A percentile compares a stretch with the other conserved stretches of the same genome.
Evolutionary conservation across 1,139 yeast genomes (phyloP).

Genomic region (Chernovozyma sophiae-reginae): DNA sequence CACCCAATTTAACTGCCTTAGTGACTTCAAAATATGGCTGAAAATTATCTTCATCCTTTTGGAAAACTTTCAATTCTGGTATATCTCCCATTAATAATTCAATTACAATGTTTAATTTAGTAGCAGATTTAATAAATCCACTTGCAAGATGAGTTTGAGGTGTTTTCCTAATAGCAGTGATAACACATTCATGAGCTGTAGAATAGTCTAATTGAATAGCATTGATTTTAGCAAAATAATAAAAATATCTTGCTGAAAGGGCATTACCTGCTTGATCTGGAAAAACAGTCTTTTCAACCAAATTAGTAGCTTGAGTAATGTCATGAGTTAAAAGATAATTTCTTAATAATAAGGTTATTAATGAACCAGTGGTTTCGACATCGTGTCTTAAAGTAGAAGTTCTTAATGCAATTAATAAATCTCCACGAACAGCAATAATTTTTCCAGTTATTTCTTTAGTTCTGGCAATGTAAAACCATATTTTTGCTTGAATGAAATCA

Average conservation of each 20-base stretch:
- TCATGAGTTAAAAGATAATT: conserved; percentile 77
- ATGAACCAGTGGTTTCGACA: conserved; percentile 82
- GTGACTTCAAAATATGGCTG: conserved; percentile 85
- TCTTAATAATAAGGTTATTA: conserved; percentile 79
- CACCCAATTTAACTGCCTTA: conserved; percentile 90
- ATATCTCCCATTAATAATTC: conserved; percentile 96
- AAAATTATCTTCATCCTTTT: conserved; percentile 50
- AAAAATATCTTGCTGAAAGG: conserved; percentile 85
- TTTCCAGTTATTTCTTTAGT: conserved; percentile 67
- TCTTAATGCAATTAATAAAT: conserved; percentile 69
- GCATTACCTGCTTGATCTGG: conserved; percentile 85
- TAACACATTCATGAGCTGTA: conserved; percentile 82
- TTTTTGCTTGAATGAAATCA: conserved; percentile 83
- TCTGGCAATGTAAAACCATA: conserved; percentile 89
- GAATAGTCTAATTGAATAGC: conserved; percentile 94
- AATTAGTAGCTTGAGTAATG: conserved; percentile 81
- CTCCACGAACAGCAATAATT: conserved; percentile 61
- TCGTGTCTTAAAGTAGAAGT: conserved; percentile 92
- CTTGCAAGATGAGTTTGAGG: conserved; percentile 84
- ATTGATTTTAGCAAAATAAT: conserved; percentile 82
- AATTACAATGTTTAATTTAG: conserved; percentile 82
- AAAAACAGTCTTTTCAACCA: conserved; percentile 84
- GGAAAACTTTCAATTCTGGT: conserved; percentile 85
- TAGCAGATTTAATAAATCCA: conserved; percentile 88
- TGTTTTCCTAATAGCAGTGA: conserved; percentile 94